phyloP scores from a whole-genome alignment of 139 green algal species.

The Ulvella scutata region DNA sequence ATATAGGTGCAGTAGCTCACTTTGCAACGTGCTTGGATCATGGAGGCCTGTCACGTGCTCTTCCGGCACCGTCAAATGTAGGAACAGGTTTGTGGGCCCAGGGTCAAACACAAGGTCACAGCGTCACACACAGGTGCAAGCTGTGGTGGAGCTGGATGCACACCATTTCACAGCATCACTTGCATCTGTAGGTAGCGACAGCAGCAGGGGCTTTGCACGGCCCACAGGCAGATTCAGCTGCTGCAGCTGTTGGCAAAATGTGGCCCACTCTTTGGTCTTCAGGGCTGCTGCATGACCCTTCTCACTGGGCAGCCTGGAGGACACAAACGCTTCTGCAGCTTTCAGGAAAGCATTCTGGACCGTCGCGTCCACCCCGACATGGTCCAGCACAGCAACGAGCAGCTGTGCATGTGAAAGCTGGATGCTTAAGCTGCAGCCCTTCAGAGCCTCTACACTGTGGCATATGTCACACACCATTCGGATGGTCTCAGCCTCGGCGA shows the following conservation, averaged over 20 bases:
- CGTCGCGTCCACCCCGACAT: not conserved
- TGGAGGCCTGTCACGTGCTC: too few relatives aligned
- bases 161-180: not conserved
- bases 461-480: not conserved
- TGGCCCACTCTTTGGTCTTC: not conserved
- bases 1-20: too few relatives aligned
- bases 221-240: not conserved
- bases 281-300: not conserved
- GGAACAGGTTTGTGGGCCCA: too few relatives aligned
- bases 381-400: not conserved
- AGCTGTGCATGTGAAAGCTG: not conserved
- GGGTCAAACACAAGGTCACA: too few relatives aligned
- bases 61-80: too few relatives aligned
- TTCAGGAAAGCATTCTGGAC: not conserved
- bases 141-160: too few relatives aligned
- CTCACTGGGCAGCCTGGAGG: not conserved
- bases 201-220: not conserved
- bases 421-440: not conserved
- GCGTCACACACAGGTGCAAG: too few relatives aligned
- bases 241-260: not conserved
- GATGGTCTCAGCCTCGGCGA: not conserved
- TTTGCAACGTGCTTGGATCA: too few relatives aligned
- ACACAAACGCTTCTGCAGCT: too few relatives aligned
- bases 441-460: not conserved
- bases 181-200: not conserved